Evolutionary conservation across 257 asterid species (phyloP).

Genomic region (Plectranthus barbatus): DNA sequence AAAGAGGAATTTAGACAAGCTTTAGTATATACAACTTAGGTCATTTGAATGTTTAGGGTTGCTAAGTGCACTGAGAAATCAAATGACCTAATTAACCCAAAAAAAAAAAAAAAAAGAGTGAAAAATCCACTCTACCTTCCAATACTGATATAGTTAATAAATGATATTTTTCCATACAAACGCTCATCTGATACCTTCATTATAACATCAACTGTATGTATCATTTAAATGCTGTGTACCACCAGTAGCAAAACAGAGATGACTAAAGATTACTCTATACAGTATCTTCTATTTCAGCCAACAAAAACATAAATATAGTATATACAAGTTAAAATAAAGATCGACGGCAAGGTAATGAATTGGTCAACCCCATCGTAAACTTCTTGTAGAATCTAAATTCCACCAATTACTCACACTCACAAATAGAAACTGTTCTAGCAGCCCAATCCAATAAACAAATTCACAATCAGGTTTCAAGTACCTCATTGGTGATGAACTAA

Average conservation of each 20-base stretch:
- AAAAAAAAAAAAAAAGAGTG: not conserved
- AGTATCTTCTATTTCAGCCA: not conserved
- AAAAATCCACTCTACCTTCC: not conserved
- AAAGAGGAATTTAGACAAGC: not conserved
- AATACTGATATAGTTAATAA: not conserved
- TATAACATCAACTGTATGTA: not conserved
- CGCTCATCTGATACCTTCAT: slow-evolving; percentile 1
- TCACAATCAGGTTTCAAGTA: not conserved
- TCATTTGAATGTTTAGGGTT: not conserved
- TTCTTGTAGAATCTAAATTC: not conserved
- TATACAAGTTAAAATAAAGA: not conserved
- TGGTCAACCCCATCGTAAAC: not conserved
- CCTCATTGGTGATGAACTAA: not conserved
- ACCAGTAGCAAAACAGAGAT: not conserved
- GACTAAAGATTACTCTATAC: not conserved
- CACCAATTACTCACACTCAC: not conserved
- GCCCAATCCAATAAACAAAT: not conserved
- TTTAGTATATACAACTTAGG: not conserved
- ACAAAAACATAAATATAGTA: not conserved
- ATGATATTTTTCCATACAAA: not conserved
- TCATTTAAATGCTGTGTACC: not conserved
- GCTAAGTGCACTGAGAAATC: not conserved
- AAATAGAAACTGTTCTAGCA: not conserved
- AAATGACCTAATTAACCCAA: not conserved
- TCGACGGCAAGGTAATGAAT: not conserved